A percentile compares a stretch with the other conserved stretches of the same genome.
Conservation (phyloP, 2,329 filamentous ascomycete species). For the Aciculosporium take region DNA sequence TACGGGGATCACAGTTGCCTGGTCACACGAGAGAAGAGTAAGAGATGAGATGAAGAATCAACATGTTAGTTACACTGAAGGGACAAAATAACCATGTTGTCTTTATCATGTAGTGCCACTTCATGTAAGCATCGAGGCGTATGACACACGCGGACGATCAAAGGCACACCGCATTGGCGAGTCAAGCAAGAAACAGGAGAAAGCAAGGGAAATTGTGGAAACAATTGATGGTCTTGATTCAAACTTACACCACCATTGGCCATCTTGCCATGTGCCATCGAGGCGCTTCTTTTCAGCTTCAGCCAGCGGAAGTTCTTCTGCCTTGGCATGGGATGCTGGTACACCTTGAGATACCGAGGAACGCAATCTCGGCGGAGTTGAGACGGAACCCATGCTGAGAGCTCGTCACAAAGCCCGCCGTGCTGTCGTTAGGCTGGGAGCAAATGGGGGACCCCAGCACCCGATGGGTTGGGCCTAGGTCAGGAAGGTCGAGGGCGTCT, state of each 20-base stretch:
- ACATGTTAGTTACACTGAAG: conserved; percentile 1
- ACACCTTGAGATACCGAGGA: background rate
- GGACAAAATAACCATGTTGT: background rate
- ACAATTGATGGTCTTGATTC: background rate
- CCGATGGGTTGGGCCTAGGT: no score
- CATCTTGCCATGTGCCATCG: conserved; percentile 20
- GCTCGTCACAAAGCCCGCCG: no score
- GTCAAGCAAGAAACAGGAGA: background rate
- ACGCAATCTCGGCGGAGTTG: conserved; percentile 1
- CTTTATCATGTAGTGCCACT: background rate
- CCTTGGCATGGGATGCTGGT: conserved; percentile 1
- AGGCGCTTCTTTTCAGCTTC: conserved; percentile 19
- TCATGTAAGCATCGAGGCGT: no score
- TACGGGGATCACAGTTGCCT: conserved; percentile 31
- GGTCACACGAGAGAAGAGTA: background rate
- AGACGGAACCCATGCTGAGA: background rate
- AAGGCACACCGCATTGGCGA: no score
- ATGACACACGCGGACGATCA: no score
- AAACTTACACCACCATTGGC: conserved; percentile 24
- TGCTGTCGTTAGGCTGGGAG: no score
- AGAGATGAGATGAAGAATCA: background rate
- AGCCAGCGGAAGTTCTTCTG: conserved; percentile 12
- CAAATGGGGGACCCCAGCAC: no score
- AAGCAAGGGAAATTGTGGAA: background rate
- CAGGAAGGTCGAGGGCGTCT: no score